Percentiles rank a stretch among this genome's conserved stretches.
phyloP scores from a whole-genome alignment of 768 basidiomycete genomes.

The Coprinopsis marcescibilis region DNA sequence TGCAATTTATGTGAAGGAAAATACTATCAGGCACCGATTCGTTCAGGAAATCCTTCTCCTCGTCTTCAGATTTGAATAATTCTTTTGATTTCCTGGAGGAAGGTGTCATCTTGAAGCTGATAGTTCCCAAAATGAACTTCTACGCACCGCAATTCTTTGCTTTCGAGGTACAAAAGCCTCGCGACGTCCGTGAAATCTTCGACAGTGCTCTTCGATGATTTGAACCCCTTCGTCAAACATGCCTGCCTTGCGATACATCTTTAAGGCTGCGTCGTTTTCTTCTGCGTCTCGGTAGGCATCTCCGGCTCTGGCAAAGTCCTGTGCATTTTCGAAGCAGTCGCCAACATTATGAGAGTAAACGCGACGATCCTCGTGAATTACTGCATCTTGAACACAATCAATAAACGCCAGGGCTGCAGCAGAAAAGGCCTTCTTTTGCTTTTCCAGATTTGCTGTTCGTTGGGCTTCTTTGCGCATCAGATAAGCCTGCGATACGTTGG shows the following conservation, averaged over 20 bases:
- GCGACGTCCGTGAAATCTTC: slow-evolving; percentile 39
- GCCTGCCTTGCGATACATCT: slow-evolving; percentile 14
- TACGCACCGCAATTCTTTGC: slow-evolving; percentile 32
- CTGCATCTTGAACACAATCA: slow-evolving; percentile 29
- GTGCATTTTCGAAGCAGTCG: slow-evolving; percentile 39
- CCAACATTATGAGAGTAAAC: slow-evolving; percentile 40
- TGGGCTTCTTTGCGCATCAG: slow-evolving; percentile 48
- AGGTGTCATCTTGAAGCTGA: too few relatives aligned
- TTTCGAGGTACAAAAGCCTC: slow-evolving; percentile 39
- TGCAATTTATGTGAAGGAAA: not conserved
- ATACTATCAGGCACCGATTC: slow-evolving; percentile 19
- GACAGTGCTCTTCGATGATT: slow-evolving; percentile 32
- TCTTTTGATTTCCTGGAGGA: slow-evolving; percentile 45
- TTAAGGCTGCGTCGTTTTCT: slow-evolving; percentile 20
- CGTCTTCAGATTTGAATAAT: slow-evolving; percentile 46
- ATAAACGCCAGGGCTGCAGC: slow-evolving; percentile 47
- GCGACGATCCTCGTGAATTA: slow-evolving; percentile 21
- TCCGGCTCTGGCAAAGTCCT: slow-evolving; percentile 39
- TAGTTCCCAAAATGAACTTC: too few relatives aligned
- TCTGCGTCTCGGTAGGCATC: slow-evolving; percentile 35
- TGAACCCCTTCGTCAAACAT: slow-evolving; percentile 48
- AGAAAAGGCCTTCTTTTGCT: slow-evolving; percentile 30
- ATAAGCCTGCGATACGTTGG: slow-evolving; percentile 45
- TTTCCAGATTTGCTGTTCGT: slow-evolving; percentile 19
- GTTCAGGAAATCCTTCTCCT: slow-evolving; percentile 44